Evolutionary conservation across 2,329 filamentous ascomycete species (phyloP), one percentile per base, ranked within the genome.

Genomic region (Aaosphaeria pasadenensis): DNA sequence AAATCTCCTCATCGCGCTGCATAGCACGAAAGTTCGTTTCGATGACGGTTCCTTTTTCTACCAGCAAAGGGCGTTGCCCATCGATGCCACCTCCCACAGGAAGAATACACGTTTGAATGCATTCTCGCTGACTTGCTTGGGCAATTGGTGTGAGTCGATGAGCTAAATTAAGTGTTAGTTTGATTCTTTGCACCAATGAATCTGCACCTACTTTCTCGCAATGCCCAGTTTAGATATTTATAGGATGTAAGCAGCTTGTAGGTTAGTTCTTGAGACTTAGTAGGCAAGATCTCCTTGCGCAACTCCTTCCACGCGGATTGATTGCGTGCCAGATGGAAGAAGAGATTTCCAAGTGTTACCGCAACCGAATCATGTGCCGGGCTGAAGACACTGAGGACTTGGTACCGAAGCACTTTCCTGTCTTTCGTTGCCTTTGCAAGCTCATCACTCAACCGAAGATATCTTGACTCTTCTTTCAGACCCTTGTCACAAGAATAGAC

Each of bases 341-440:
- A 52, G 1, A 41, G 46, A 45, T 55, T 59, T 29, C 44, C 51
- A n/a, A 61, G 39, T n/a, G 52, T 45, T 24, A 56, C 48, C 11
- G 55, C 53, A 5, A 48, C 46, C 7, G 43, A 48, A 30, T 60
- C 54, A 42, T 55, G 52, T 24, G 45, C 51, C 7, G 56, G 54
- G 13, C 50, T 53, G 42, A 62, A 59, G 7, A 57, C 45, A 39
- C 52, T 58, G 43, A 51, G 44, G 45, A 57, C 51, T 28, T 52
- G 50, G 29, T 44, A 53, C 13, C 50, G 44, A 9, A 59, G 45
- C 7, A 46, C 56, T 11, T 47, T 32, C 32, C 39, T 50, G 43
- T 56, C 51, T 39, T 53, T 47, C 11, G 53, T 55, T 9, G 38
- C 44, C n/a, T 50, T 52, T 11, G 48, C 54, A 44, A 60, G 50